Evolutionary conservation across 1,139 yeast species (phyloP).

Genomic region (Saccharomycopsis hybrid): DNA sequence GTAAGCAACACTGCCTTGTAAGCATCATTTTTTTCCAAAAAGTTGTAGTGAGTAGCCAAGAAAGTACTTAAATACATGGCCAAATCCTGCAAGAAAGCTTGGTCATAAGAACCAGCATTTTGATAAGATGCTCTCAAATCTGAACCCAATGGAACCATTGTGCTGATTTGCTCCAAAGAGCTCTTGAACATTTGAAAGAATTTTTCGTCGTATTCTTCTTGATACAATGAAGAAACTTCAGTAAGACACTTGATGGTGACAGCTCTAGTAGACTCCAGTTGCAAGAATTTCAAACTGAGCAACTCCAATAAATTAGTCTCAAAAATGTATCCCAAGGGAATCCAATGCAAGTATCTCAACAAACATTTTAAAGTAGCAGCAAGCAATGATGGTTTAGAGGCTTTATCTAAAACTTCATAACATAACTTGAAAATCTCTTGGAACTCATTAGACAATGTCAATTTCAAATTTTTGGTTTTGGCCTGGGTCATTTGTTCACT

Average conservation of each 20-base stretch:
- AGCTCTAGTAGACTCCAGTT: conserved; percentile 76
- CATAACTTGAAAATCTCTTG: conserved; percentile 90
- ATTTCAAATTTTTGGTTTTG: conserved; percentile 75
- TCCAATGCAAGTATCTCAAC: conserved; percentile 87
- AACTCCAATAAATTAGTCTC: conserved; percentile 75
- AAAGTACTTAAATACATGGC: conserved; percentile 90
- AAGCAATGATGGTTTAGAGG: conserved; percentile 73
- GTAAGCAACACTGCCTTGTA: conserved; percentile 56
- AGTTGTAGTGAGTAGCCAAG: conserved; percentile 64
- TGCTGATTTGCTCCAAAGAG: conserved; percentile 64
- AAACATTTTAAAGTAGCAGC: conserved; percentile 81
- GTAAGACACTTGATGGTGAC: conserved; percentile 86
- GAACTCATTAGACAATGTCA: conserved; percentile 83
- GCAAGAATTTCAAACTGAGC: conserved; percentile 68
- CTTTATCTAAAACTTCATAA: conserved; percentile 86
- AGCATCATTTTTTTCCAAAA: conserved; percentile 60
- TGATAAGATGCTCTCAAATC: conserved; percentile 71
- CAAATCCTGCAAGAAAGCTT: conserved; percentile 90
- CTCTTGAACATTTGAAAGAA: conserved; percentile 66
- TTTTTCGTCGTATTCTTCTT: conserved; percentile 54
- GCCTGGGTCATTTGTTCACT: conserved; percentile 97
- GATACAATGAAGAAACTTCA: conserved; percentile 69
- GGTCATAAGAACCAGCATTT: conserved; percentile 75
- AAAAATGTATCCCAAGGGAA: conserved; percentile 82
- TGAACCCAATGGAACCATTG: conserved; percentile 67